These are phyloP conservation scores for Eucalyptus marginata DNA, from an alignment of 345 rosid species.

Conservation along the genomic window DNA sequence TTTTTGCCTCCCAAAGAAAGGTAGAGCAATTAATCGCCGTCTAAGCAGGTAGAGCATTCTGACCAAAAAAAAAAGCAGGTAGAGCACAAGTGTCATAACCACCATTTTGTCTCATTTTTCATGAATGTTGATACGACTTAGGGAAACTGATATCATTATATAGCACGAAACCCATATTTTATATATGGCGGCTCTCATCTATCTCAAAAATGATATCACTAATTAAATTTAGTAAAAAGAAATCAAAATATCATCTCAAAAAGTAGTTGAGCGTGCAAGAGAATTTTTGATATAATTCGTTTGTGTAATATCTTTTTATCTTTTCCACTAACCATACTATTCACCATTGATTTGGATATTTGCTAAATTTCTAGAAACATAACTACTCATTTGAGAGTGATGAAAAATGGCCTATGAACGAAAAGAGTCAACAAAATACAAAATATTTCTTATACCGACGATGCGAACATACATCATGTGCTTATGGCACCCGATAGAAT, in stretches of 20 bases:
- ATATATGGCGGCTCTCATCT: background rate
- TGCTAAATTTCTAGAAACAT: background rate
- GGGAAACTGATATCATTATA: background rate
- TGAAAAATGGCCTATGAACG: background rate
- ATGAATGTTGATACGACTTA: fast-evolving
- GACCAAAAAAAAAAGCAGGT: too few species aligned
- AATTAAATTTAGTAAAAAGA: too few species aligned
- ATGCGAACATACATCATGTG: too few species aligned
- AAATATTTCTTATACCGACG: too few species aligned
- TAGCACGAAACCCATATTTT: too few species aligned
- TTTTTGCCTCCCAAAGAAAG: background rate
- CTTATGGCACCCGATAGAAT: background rate
- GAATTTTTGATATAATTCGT: fast-evolving
- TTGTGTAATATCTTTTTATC: background rate
- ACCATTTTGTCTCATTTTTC: too few species aligned
- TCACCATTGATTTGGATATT: background rate
- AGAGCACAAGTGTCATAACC: too few species aligned
- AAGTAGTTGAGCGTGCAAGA: background rate
- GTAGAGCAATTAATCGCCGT: too few species aligned
- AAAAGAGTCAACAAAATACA: background rate
- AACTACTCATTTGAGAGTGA: background rate
- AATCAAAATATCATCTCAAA: too few species aligned
- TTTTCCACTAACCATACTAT: background rate
- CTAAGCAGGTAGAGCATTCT: background rate
- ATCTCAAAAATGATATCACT: background rate